Percentiles rank a stretch among this genome's conserved stretches.
phyloP scores from a whole-genome alignment of 768 basidiomycete genomes.

The Phlebiopsis flavidoalba region DNA sequence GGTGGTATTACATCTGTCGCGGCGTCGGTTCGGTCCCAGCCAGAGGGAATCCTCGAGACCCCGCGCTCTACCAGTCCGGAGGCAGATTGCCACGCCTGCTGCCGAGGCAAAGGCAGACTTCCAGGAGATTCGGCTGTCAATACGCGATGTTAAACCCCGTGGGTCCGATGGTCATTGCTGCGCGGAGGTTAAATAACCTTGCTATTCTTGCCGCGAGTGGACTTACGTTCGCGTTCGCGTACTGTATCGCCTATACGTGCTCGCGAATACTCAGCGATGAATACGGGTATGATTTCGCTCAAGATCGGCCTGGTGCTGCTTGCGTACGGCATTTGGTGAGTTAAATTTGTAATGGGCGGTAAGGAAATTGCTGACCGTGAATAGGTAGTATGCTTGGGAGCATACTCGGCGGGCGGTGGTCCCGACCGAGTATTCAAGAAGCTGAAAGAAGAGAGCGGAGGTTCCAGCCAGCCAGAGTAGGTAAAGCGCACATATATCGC shows the following conservation, averaged over 20 bases:
- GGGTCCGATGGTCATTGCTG: conserved; percentile 51
- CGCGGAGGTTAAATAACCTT: conserved; percentile 63
- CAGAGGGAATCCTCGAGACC: neutral
- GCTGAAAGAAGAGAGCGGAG: conserved; percentile 40
- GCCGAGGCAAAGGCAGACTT: neutral
- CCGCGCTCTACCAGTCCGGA: neutral
- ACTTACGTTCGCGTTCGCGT: conserved; percentile 65
- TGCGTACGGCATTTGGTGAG: conserved; percentile 63
- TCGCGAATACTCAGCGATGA: conserved; percentile 58
- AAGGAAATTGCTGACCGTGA: neutral
- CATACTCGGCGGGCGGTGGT: conserved; percentile 53
- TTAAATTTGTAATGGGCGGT: neutral
- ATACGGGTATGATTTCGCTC: conserved; percentile 66
- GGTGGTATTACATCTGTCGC: too few relatives aligned
- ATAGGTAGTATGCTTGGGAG: conserved; percentile 48
- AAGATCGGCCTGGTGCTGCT: conserved; percentile 75
- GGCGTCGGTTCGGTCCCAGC: neutral
- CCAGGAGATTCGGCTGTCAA: conserved; percentile 43
- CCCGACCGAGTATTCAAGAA: conserved; percentile 43
- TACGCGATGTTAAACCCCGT: conserved; percentile 76
- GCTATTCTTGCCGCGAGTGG: conserved; percentile 54
- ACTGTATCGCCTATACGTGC: conserved; percentile 68
- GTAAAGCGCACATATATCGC: conserved; percentile 28
- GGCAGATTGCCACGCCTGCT: neutral
- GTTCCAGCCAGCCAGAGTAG: conserved; percentile 58